Conservation (phyloP, 805 yeast genomes). For the Ogataea ganodermae region DNA sequence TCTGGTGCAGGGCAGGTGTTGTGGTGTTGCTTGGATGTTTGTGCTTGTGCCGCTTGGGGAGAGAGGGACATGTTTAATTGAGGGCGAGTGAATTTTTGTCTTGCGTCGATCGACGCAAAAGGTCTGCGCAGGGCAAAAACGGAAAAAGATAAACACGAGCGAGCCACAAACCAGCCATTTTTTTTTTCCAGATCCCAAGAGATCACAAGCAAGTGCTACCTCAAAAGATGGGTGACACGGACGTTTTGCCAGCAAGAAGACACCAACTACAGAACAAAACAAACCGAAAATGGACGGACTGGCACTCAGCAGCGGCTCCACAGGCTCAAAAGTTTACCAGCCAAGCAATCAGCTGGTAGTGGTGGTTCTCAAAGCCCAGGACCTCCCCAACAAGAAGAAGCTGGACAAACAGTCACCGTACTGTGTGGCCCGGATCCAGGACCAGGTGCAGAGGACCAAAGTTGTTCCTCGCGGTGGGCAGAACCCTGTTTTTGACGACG, state of each 20-base stretch:
- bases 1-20: too few relatives aligned
- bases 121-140: not conserved
- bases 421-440: slow-evolving; percentile 78
- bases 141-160: slow-evolving; percentile 6
- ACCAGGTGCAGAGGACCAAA: slow-evolving; percentile 76
- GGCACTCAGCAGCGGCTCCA: slow-evolving; percentile 8
- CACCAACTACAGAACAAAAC: not conserved
- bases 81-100: not conserved
- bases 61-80: not conserved
- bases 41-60: too few relatives aligned
- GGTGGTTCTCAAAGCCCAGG: slow-evolving; percentile 78
- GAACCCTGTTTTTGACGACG: slow-evolving; percentile 85
- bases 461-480: slow-evolving; percentile 89
- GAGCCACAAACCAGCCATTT: slow-evolving; percentile 7
- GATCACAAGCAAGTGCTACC: not conserved
- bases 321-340: slow-evolving; percentile 11
- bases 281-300: slow-evolving; percentile 1
- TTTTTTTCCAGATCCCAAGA: not conserved
- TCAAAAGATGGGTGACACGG: too few relatives aligned
- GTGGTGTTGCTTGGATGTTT: not conserved
- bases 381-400: slow-evolving; percentile 81
- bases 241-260: too few relatives aligned
- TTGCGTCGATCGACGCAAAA: slow-evolving; percentile 6
- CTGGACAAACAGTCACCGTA: slow-evolving; percentile 94
- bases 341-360: slow-evolving; percentile 62